These are phyloP conservation scores for Tephrocybe rancida DNA, from an alignment of 768 basidiomycete species.

Conservation along the genomic window DNA sequence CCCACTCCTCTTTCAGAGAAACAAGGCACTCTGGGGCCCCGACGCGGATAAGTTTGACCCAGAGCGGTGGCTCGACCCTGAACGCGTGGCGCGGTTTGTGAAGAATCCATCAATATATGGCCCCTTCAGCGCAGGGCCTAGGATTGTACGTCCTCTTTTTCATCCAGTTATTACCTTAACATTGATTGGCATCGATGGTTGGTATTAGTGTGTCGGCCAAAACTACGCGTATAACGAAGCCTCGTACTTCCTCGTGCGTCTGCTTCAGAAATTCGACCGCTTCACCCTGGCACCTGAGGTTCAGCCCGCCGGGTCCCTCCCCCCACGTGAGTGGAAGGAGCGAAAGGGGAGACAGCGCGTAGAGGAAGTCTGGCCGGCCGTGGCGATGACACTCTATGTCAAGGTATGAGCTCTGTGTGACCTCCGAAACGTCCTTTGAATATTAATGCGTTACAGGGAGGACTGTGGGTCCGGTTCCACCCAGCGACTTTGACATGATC, in stretches of 20 bases:
- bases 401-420: conserved; percentile 47
- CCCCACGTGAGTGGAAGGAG: conserved; percentile 59
- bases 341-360: conserved; percentile 49
- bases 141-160: conserved; percentile 39
- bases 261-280: conserved; percentile 65
- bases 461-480: conserved; percentile 52
- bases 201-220: conserved; percentile 63
- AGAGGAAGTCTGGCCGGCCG: conserved; percentile 65
- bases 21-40: conserved; percentile 67
- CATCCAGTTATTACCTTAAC: background rate
- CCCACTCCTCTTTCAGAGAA: conserved; percentile 68
- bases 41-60: conserved; percentile 82
- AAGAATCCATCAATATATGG: conserved; percentile 70
- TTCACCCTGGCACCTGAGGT: conserved; percentile 62
- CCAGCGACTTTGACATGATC: background rate
- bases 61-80: conserved; percentile 72
- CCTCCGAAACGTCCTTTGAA: background rate
- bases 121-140: conserved; percentile 76
- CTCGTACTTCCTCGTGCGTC: conserved; percentile 68
- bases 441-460: conserved; percentile 38
- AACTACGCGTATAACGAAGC: conserved; percentile 80
- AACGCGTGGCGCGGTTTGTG: conserved; percentile 49
- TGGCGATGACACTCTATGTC: conserved; percentile 64
- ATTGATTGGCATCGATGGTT: background rate
- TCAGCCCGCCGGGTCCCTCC: conserved; percentile 64